Conservation (phyloP, 345 rosid species). For the Salix exigua region DNA sequence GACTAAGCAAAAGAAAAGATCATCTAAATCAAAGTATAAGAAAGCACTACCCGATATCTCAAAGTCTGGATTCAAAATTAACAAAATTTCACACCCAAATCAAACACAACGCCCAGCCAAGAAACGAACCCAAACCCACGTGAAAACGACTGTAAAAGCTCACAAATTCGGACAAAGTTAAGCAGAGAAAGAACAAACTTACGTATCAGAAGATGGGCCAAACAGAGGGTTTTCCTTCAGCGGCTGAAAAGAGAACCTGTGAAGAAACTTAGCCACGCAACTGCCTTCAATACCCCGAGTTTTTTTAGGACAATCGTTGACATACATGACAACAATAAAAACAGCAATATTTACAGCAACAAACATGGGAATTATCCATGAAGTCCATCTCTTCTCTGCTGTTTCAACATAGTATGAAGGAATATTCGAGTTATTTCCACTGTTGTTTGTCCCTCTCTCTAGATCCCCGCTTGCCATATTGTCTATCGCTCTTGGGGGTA, state of each 20-base stretch:
- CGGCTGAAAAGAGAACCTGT: slow-evolving; percentile 84
- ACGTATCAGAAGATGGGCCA: slow-evolving; percentile 90
- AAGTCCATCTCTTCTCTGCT: slow-evolving; percentile 63
- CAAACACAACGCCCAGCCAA: not conserved
- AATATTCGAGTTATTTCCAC: slow-evolving; percentile 21
- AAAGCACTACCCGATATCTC: not conserved
- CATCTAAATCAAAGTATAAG: not conserved
- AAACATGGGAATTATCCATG: slow-evolving; percentile 83
- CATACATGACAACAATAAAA: slow-evolving; percentile 67
- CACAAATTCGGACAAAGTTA: not conserved
- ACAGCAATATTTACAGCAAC: slow-evolving; percentile 69
- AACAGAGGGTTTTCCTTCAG: slow-evolving; percentile 83
- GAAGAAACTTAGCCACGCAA: slow-evolving; percentile 73
- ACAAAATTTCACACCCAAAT: not conserved
- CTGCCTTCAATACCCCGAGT: slow-evolving; percentile 29
- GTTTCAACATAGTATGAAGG: slow-evolving; percentile 35
- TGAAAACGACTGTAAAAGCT: not conserved
- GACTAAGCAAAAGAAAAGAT: not conserved
- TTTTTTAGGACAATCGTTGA: slow-evolving; percentile 82
- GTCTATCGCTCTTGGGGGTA: not conserved
- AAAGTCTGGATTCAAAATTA: not conserved
- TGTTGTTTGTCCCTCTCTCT: slow-evolving; percentile 49
- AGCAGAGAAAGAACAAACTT: slow-evolving; percentile 21
- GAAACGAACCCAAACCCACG: slow-evolving; percentile 6
- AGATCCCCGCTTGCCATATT: slow-evolving; percentile 69